Evolutionary conservation across 108 stramenopile species (phyloP).

Genomic region (Fistulifera pelliculosa): DNA sequence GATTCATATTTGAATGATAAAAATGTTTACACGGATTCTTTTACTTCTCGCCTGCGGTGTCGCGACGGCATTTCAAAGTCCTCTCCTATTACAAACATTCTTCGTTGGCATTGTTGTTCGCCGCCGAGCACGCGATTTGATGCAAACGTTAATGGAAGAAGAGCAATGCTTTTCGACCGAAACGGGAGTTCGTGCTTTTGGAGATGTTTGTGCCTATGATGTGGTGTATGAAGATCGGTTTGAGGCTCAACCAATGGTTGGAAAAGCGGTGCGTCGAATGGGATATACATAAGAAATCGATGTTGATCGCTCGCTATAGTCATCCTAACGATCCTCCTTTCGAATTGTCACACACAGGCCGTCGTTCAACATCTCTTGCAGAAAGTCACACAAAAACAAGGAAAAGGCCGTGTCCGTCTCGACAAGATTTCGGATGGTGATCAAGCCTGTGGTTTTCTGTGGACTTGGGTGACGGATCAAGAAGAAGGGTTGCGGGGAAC

Average conservation of each 20-base stretch:
- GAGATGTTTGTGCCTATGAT: constrained; percentile 47
- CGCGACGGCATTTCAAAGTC: no score
- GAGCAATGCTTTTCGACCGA: constrained; percentile 44
- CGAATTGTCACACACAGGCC: not conserved
- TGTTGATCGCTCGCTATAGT: not conserved
- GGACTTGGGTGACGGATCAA: constrained; percentile 49
- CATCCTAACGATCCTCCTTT: constrained; percentile 4
- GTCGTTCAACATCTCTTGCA: constrained; percentile 24
- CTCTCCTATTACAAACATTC: no score
- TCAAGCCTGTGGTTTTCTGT: constrained; percentile 67
- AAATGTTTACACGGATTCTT: no score
- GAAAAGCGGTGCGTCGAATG: constrained; percentile 14
- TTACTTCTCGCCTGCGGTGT: no score
- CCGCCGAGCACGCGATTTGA: constrained; percentile 23
- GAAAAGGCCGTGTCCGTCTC: constrained; percentile 41
- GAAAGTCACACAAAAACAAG: constrained; percentile 30
- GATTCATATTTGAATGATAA: no score
- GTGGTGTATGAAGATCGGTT: constrained; percentile 64
- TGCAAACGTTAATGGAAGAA: constrained; percentile 25
- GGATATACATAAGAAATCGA: constrained; percentile 2
- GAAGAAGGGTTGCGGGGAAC: constrained; percentile 71
- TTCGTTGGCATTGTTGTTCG: not conserved
- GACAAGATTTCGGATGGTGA: constrained; percentile 63
- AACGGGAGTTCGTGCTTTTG: constrained; percentile 47
- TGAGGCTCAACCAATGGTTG: constrained; percentile 58